Evolutionary conservation across 2,329 filamentous ascomycete genomes (phyloP), one percentile per base, ranked within the genome.

Genomic region (Aspergillus sp.): DNA sequence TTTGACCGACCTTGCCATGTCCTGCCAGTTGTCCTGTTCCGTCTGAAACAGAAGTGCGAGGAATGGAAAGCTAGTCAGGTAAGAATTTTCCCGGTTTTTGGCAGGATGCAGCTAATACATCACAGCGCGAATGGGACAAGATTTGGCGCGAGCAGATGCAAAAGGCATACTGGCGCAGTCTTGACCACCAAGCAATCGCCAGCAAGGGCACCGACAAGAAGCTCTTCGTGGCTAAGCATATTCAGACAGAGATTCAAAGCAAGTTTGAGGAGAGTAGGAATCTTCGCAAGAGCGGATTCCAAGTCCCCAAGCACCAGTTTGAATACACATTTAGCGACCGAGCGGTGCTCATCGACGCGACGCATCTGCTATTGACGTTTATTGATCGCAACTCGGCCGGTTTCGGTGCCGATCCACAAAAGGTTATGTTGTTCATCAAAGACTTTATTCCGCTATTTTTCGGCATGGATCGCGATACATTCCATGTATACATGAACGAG

Each of bases 71-170:
- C 96, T 68, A 94, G 92, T 6, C 93, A 91, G 76, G 79, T 81
- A 76, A 68, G 75, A 67, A 31, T 31, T 17, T 4, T 13, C 25
- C n/a, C 34, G 28, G n/a, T 25, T 3, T 46, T 7, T 3, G 30
- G 47, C 25, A 23, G 17, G 28, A 11, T 46, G 28, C 64, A 38
- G 30, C 61, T 64, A 31, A 54, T 57, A 62, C 11, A 34, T 7
- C 28, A 48, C 54, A 91, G 83, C 92, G 95, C 34, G 96, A 99
- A 75, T 99, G 95, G 95, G 93, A 98, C 77, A 97, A 97, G 79
- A 93, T 99, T 7, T 99, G 95, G 95, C 92, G 95, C 66, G 89
- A 92, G 54, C 95, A 98, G 80, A 98, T 94, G 25, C 91, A 96
- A 73, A 89, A 91, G 71, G 94, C 96, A 81, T 96, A 97, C 78